phyloP scores from a whole-genome alignment of 345 rosid species.

The Acer yangbiense region DNA sequence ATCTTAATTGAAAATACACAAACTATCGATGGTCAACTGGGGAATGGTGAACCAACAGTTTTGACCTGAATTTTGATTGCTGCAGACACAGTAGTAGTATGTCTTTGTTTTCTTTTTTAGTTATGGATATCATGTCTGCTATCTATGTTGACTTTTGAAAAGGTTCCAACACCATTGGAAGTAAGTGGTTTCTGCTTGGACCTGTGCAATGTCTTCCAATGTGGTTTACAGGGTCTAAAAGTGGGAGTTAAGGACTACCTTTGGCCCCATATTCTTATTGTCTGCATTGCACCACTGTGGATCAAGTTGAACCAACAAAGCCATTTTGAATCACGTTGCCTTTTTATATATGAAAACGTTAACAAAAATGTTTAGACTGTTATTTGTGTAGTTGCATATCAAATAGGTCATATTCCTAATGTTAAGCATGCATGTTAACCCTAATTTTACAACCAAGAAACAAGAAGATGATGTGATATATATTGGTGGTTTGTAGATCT shows the following conservation, averaged over 20 bases:
- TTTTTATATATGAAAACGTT: not conserved
- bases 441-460: too few relatives aligned
- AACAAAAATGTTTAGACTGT: not conserved
- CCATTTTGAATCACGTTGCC: not conserved
- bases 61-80: too few relatives aligned
- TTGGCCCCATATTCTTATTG: not conserved
- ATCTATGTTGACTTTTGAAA: constrained; percentile 2
- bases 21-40: too few relatives aligned
- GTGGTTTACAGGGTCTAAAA: not conserved
- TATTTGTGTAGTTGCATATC: not conserved
- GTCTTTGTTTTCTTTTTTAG: too few relatives aligned
- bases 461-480: not conserved
- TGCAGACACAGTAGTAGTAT: too few relatives aligned
- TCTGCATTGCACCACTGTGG: not conserved
- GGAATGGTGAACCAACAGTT: too few relatives aligned
- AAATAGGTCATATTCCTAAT: not conserved
- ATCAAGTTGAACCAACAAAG: not conserved
- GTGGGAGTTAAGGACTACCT: not conserved
- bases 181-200: not conserved
- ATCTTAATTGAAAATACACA: too few relatives aligned
- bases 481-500: constrained; percentile 53
- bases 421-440: too few relatives aligned
- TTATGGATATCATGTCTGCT: not conserved
- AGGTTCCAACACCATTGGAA: not conserved
- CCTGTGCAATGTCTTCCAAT: not conserved